Base-by-base conservation (phyloP, 345 rosid species). In the Bruguiera parviflora region DNA sequence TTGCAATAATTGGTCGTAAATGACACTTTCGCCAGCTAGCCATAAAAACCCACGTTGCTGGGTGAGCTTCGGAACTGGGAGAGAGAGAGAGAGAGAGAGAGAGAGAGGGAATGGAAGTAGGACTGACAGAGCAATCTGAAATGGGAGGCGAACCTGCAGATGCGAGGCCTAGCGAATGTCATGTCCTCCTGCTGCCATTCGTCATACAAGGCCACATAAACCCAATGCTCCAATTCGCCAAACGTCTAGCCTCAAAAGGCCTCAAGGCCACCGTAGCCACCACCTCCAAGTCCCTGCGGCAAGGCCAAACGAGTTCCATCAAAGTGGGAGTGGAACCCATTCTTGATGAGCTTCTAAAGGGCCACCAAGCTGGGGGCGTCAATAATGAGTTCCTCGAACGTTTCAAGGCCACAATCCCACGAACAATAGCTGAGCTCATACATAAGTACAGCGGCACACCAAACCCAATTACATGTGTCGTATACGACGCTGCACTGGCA, bases 401-500 rank as follows among this genome's bases (percentile, higher is more conserved):
- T 22, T 67, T 84, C 33, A 63, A 75, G 63, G 56, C 65, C 1
- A 68, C 49, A 0, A 91, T 90, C 62, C 80, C 89, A 1, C 69
- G 71, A 47, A 75, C 87, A 18, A 65, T 88, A 22, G 25, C 79
- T 8, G 78, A 84, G 25, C 78, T 88, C 70, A 80, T 90, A 53
- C 20, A 46, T 9, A 76, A 84, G 31, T 65, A 82, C 67, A 63
- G 35, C 20, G 67, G 29, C 28, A 66, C 77, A 5, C 64, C 66
- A 15, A 24, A 77, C 31, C 90, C 92, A 4, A 65, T 84, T 35
- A 74, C 74, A 28, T 88, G 89, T 66, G 58, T 88, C 16, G 65
- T 91, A 3, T 87, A 88, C 28, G 97, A 88, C 69, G 61, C 87
- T 6, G 78, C 82, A 61, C 49, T 82, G 67, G 80, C 85, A 0